Base-by-base conservation (phyloP, 306 rosid species). In the Inga leiocalycina region DNA sequence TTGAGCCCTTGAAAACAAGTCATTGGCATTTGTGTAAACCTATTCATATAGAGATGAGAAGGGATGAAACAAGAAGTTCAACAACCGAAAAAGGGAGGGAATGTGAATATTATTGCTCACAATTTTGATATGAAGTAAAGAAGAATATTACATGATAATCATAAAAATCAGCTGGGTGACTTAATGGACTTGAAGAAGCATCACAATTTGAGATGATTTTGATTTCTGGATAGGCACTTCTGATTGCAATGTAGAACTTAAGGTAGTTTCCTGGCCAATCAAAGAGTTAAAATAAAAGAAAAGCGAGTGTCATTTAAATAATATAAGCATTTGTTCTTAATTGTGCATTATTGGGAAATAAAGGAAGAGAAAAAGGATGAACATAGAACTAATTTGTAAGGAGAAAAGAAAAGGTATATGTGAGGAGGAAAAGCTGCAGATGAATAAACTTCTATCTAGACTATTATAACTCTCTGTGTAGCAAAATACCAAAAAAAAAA, bases 141-240 rank as follows among this genome's bases (percentile, higher is more conserved):
- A 4, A 54, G 81, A 49, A 79, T 69, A 56, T 89, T 94, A 96
- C 99, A 89, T 96, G 99, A 79, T 80, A 96, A 88, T 96, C 99
- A 84, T 91, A 96, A 64, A 91, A 68, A 80, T 96, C 97, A 77
- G 97, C 97, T 13, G 98, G 98, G 85, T 96, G 99, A 89, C 91
- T 91, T 88, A 96, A 87, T 48, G 67, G 81, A 35, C 8, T 65
- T 76, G 93, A 78, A 84, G 98, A 92, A 70, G 85, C 98, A 74
- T 96, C 99, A 43, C 99, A 96, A 75, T 96, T 96, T 37, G 98
- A 89, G 73, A 96, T 96, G 3, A 94, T 91, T 90, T 89, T 80
- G 77, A 94, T 94, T 86, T 96, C 97, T 3, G 98, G 99, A 86
- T 94, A 96, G 77, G 85, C 88, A n/a, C 16, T 80, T 51, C 10